Evolutionary conservation across 176 grass and related monocot species (phyloP).

Genomic region (Oryza brachyantha): DNA sequence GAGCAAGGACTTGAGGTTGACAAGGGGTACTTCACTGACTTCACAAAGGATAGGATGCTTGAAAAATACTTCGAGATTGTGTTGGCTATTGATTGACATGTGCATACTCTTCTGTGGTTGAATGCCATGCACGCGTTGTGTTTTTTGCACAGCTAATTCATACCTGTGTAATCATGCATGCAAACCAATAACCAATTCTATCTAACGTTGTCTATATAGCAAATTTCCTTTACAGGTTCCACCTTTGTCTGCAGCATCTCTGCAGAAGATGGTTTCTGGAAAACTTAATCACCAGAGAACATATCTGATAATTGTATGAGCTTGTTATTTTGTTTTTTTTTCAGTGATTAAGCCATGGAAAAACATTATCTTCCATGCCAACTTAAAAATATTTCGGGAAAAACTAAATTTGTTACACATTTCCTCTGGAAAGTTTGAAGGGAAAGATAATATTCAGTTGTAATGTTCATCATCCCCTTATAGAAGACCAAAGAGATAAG

Average conservation of each 20-base stretch:
- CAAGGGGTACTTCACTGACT: conserved; percentile 75
- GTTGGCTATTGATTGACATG: conserved; percentile 25
- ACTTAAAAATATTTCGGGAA: neutral
- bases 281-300: neutral
- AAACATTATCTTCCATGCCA: neutral
- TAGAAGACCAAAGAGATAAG: no score
- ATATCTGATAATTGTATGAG: neutral
- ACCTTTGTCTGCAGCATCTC: neutral
- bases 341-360: no score
- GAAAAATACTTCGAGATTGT: conserved; percentile 49
- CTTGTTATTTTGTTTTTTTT: neutral
- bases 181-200: neutral
- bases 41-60: conserved; percentile 55
- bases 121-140: neutral
- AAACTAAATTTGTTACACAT: neutral
- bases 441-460: neutral
- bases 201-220: conserved; percentile 4
- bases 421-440: neutral
- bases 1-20: conserved; percentile 65
- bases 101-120: neutral
- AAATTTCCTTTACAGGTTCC: neutral
- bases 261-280: neutral
- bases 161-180: neutral
- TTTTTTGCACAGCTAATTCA: neutral
- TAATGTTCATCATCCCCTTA: neutral